Evolutionary conservation across 345 rosid species (phyloP).

Genomic region (Pistacia integerrima): DNA sequence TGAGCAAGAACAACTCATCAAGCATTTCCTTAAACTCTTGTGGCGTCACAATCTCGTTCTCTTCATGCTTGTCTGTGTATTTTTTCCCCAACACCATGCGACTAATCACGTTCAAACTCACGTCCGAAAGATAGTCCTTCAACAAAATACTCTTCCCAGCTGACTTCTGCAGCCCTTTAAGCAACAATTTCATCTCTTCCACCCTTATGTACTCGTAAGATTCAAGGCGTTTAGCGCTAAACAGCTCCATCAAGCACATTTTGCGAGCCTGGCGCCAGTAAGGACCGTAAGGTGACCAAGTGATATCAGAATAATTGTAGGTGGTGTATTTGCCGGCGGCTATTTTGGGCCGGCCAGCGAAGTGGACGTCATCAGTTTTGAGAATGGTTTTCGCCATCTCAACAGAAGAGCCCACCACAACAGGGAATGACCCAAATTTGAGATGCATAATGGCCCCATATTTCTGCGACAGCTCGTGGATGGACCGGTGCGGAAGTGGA

Average conservation of each 20-base stretch:
- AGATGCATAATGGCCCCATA: slow-evolving; percentile 66
- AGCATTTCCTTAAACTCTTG: slow-evolving; percentile 70
- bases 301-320: slow-evolving; percentile 60
- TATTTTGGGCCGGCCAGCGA: slow-evolving; percentile 46
- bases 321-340: slow-evolving; percentile 72
- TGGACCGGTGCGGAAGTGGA: slow-evolving; percentile 60
- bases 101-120: slow-evolving; percentile 60
- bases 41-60: slow-evolving; percentile 41
- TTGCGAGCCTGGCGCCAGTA: slow-evolving; percentile 73
- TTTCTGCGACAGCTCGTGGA: slow-evolving; percentile 54
- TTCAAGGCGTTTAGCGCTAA: slow-evolving; percentile 60
- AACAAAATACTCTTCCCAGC: slow-evolving; percentile 25
- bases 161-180: slow-evolving; percentile 23
- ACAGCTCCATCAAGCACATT: slow-evolving; percentile 61
- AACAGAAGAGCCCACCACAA: slow-evolving; percentile 51
- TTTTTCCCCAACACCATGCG: slow-evolving; percentile 69
- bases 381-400: slow-evolving; percentile 58
- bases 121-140: slow-evolving; percentile 45
- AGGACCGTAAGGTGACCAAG: slow-evolving; percentile 67
- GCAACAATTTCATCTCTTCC: slow-evolving; percentile 45
- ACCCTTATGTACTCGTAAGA: slow-evolving; percentile 58
- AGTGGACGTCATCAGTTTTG: slow-evolving; percentile 53
- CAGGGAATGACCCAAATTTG: slow-evolving; percentile 55
- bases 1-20: slow-evolving; percentile 64
- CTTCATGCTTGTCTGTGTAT: slow-evolving; percentile 37